Evolutionary conservation across 345 rosid genomes (phyloP).

Genomic region (Cochlearia excelsa): DNA sequence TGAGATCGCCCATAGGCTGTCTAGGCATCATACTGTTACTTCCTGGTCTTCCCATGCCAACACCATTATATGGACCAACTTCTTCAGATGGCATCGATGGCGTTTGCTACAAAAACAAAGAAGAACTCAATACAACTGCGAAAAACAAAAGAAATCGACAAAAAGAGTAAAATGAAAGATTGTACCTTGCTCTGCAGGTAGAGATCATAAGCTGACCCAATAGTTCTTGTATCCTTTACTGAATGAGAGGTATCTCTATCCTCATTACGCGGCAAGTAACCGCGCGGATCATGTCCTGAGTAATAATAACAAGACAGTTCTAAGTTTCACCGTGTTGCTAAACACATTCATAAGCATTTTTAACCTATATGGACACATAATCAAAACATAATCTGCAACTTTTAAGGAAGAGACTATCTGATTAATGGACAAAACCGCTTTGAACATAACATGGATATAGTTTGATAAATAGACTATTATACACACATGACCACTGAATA

Average conservation of each 20-base stretch:
- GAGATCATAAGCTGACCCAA: conserved; percentile 76
- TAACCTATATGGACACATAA: no score
- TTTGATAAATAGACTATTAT: no score
- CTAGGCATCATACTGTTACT: conserved; percentile 38
- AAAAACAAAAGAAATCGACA: neutral
- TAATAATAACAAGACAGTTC: no score
- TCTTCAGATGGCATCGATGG: conserved; percentile 58
- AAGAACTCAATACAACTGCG: conserved; percentile 23
- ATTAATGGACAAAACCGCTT: no score
- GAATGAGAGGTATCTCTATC: conserved; percentile 44
- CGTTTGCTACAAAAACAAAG: conserved; percentile 55
- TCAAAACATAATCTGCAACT: no score
- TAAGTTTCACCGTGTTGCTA: no score
- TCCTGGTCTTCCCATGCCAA: conserved; percentile 43
- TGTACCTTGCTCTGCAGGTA: conserved; percentile 62
- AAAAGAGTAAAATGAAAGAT: conserved; percentile 5
- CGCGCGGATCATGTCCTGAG: conserved; percentile 47
- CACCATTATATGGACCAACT: conserved; percentile 43
- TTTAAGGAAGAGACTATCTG: no score
- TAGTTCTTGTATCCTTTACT: conserved; percentile 67
- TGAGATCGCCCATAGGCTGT: conserved; percentile 44
- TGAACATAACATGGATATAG: no score
- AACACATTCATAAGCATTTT: no score
- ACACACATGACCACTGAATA: no score
- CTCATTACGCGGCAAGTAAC: conserved; percentile 57